Conservation (phyloP, 2,329 filamentous ascomycete genomes). For the Colletotrichum sp. region DNA sequence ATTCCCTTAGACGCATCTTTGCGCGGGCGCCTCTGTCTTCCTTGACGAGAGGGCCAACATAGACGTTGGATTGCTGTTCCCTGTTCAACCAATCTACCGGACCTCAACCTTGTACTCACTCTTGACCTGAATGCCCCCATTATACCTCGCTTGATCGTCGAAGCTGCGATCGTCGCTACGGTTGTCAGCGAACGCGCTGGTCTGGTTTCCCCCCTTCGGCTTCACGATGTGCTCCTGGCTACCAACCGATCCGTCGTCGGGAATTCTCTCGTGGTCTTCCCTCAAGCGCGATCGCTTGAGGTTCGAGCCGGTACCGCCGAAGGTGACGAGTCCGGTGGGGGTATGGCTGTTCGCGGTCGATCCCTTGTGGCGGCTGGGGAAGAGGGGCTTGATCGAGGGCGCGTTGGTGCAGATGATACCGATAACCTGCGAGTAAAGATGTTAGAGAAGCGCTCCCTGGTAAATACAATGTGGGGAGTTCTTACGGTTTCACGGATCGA, state of each 20-base stretch:
- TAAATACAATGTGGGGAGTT: not conserved
- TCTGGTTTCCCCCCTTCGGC: not conserved
- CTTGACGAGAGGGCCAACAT: not conserved
- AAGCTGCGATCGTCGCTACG: not conserved
- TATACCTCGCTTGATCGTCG: not conserved
- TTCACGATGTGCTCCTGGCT: slow-evolving; percentile 14
- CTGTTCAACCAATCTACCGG: not conserved
- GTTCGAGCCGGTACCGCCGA: slow-evolving; percentile 1
- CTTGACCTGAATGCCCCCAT: slow-evolving; percentile 1
- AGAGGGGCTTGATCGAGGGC: slow-evolving; percentile 11
- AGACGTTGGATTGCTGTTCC: not conserved
- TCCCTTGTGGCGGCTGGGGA: not conserved
- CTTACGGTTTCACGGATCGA: slow-evolving; percentile 19
- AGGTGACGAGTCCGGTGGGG: slow-evolving; percentile 7
- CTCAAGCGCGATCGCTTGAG: not conserved
- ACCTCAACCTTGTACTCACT: slow-evolving; percentile 13
- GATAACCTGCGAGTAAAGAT: not conserved
- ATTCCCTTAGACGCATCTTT: not conserved
- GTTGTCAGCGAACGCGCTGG: not conserved
- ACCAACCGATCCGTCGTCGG: not conserved
- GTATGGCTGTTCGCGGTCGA: not conserved
- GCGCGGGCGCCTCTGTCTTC: not conserved
- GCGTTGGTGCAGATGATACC: slow-evolving; percentile 16
- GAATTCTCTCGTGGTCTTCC: not conserved
- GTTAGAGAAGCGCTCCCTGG: not conserved